Percentiles rank a stretch among this genome's conserved stretches.
phyloP scores from a whole-genome alignment of 202 grass and related monocot genomes.

The Schoenoplectus tabernaemontani region DNA sequence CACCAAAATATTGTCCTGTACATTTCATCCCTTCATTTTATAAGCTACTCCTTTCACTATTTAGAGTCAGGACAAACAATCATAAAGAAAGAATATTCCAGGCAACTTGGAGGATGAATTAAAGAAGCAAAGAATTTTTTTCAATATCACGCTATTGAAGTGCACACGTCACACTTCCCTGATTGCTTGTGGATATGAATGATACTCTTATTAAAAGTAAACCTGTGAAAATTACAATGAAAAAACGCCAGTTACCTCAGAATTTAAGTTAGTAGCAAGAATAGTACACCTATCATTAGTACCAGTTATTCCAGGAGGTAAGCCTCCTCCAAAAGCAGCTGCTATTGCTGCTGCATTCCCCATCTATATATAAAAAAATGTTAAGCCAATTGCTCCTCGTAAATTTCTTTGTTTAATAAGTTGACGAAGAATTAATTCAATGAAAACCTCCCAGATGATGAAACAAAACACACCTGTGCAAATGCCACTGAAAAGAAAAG shows the following conservation, averaged over 20 bases:
- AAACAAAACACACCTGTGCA: slow-evolving; percentile 42
- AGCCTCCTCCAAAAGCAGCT: slow-evolving; percentile 41
- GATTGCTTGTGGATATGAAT: neutral
- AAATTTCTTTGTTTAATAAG: neutral
- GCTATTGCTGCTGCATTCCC: slow-evolving; percentile 39
- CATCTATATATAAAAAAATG: slow-evolving; percentile 21
- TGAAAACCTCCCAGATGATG: neutral
- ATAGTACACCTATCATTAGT: slow-evolving; percentile 48
- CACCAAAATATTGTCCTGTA: neutral
- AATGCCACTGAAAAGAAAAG: slow-evolving; percentile 49
- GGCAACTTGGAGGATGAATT: neutral
- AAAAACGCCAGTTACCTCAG: slow-evolving; percentile 31
- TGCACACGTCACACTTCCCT: neutral
- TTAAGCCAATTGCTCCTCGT: neutral
- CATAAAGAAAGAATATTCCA: neutral
- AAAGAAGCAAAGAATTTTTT: neutral
- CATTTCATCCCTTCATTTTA: neutral
- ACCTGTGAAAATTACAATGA: neutral
- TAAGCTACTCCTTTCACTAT: neutral
- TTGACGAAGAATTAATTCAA: neutral
- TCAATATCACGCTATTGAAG: neutral
- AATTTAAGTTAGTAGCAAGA: slow-evolving; percentile 39
- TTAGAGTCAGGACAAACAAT: neutral
- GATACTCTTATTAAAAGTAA: neutral
- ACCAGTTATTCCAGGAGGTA: slow-evolving; percentile 62